These are phyloP conservation scores for Pseudogymnoascus sp. DNA, from an alignment of 2,329 filamentous ascomycete species.

Conservation along the genomic window DNA sequence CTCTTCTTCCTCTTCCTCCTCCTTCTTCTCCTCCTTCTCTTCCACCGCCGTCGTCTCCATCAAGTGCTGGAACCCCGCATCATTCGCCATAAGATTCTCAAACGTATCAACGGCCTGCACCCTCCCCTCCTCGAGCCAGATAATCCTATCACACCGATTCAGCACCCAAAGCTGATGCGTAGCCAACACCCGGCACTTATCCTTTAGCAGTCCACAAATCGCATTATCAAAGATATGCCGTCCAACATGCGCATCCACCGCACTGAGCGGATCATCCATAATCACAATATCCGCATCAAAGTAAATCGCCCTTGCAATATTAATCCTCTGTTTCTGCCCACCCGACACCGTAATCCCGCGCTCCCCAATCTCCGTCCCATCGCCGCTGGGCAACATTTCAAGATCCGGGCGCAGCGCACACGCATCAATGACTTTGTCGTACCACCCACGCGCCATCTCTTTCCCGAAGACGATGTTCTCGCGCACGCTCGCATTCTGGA, in stretches of 20 bases:
- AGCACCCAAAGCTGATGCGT: slow-evolving; percentile 95
- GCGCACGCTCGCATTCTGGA: slow-evolving; percentile 80
- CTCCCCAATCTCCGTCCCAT: slow-evolving; percentile 88
- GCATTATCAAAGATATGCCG: slow-evolving; percentile 85
- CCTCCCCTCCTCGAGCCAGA: slow-evolving; percentile 83
- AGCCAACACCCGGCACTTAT: slow-evolving; percentile 84
- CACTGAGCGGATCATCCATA: slow-evolving; percentile 61
- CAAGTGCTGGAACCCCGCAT: slow-evolving; percentile 68
- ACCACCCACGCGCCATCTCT: slow-evolving; percentile 65
- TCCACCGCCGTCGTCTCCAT: slow-evolving; percentile 79
- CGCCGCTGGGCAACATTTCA: slow-evolving; percentile 85
- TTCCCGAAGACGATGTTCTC: slow-evolving; percentile 92
- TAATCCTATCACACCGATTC: slow-evolving; percentile 79
- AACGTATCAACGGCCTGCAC: slow-evolving; percentile 86
- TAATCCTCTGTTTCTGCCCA: slow-evolving; percentile 89
- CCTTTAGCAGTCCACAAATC: slow-evolving; percentile 76
- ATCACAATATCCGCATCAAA: slow-evolving; percentile 60
- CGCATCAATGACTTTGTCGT: slow-evolving; percentile 51
- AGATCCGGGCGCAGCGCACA: slow-evolving; percentile 80
- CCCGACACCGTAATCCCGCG: slow-evolving; percentile 92
- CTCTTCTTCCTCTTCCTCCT: slow-evolving; percentile 39
- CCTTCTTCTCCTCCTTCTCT: slow-evolving; percentile 46
- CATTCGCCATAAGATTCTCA: slow-evolving; percentile 72
- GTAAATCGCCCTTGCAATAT: slow-evolving; percentile 78
- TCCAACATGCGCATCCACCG: slow-evolving; percentile 62